These are phyloP conservation scores for Geoglossum glabrum DNA, from an alignment of 495 filamentous ascomycete species.

Conservation along the genomic window DNA sequence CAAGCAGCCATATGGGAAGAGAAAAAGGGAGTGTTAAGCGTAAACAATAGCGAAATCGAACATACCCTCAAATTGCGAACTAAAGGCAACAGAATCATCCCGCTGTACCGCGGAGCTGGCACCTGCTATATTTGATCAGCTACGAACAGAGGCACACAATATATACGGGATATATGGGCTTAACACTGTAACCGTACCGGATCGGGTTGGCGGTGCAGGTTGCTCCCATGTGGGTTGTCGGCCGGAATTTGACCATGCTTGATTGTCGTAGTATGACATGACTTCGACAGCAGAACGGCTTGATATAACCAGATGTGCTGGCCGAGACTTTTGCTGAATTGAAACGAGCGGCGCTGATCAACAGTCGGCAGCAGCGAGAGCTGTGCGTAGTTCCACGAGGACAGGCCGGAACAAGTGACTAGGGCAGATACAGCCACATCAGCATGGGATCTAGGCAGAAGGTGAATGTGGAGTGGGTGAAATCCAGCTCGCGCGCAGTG, in stretches of 20 bases:
- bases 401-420: not conserved
- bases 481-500: not conserved
- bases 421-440: not conserved
- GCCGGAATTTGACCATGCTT: conserved; percentile 48
- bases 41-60: not conserved
- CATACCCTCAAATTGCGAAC: conserved; percentile 83
- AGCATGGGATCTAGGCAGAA: not conserved
- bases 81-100: conserved; percentile 64
- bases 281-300: conserved; percentile 5
- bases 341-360: not conserved
- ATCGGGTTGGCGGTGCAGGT: conserved; percentile 67
- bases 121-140: conserved; percentile 25
- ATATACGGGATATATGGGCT: conserved; percentile 16
- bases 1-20: too few relatives aligned
- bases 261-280: conserved; percentile 87
- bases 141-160: conserved; percentile 1
- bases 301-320: not conserved
- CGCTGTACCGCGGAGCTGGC: conserved; percentile 54
- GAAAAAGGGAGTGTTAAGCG: too few relatives aligned
- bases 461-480: not conserved
- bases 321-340: not conserved
- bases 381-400: not conserved
- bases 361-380: not conserved
- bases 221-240: conserved; percentile 64
- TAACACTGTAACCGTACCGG: conserved; percentile 35